Base-by-base conservation (phyloP, 2,329 filamentous ascomycete genomes). In the Cladophialophora immunda region DNA sequence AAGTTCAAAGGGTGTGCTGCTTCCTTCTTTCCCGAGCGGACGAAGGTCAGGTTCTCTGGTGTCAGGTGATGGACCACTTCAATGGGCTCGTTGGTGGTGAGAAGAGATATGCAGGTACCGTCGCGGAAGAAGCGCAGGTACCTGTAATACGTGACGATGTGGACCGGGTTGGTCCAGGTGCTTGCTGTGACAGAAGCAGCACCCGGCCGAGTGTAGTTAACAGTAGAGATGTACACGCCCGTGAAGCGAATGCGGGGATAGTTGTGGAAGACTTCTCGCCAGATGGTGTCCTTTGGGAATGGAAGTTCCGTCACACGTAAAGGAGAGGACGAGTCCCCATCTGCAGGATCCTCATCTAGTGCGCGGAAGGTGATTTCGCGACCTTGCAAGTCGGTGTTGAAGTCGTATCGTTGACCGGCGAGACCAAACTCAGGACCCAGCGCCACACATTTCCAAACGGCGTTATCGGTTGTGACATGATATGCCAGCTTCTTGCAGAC, bases 71-170 rank as follows among this genome's bases (percentile, higher is more conserved):
- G 92, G 0, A 99, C 92, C 13, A 98, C 92, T 19, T 96, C 92
- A n/a, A 85, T 80, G 0, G 95, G 95, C 76, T 97, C 92, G 4
- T 86, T 81, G 0, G 92, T 96, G 0, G 91, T 92, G 38, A 96
- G 85, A 1, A 99, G 85, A 62, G 89, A 92, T 66, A 98, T 89
- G 70, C 86, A 88, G 1, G 91, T 90, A 30, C 95, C 95, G 78
- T 98, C 92, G 27, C 93, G 91, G 81, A 95, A 95, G 82, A 99
- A 95, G 61, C 95, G 92, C 3, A 99, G 86, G 80, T 98, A 99
- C 65, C 95, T 92, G 81, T 97, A 99, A 81, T 98, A 99, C 0
- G 95, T 99, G 57, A 99, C 93, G 66, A 98, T 96, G 77, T 97
- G 93, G 38, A 98, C 90, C 8, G 94, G 94, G 27, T 87, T 90